Evolutionary conservation across 2,329 filamentous ascomycete genomes (phyloP), one percentile per base, ranked within the genome.

Genomic region (Calonectria hongkongensis): DNA sequence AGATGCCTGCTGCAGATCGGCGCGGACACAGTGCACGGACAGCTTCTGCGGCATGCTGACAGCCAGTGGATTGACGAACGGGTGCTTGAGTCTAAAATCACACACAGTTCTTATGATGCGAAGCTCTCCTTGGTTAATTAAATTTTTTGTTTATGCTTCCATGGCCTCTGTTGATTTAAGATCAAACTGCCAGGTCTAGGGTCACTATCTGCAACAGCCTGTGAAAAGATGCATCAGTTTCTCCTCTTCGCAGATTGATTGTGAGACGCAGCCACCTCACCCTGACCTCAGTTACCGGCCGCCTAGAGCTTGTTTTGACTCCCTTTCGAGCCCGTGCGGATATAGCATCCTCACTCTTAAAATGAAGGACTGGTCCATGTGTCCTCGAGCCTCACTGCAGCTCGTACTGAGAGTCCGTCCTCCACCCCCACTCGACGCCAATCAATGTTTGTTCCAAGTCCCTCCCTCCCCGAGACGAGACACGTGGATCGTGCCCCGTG

Each of bases 401-500:
- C 18, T n/a, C 18, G n/a, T 21, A n/a, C 51, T 21, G 18, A 3
- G 47, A 21, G 7, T 28, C 25, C 4, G 21, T 30, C 45, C 45
- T 12, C 45, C 18, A 18, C 28, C 50, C 27, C 28, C 50, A 16
- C 30, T 18, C 3, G 9, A 21, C 21, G 18, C 51, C 10, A 28
- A 36, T 21, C 10, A 28, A 36, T 21, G 28, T 56, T 41, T 39
- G 33, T 58, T 58, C 33, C n/a, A 58, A 21, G 54, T 58, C 54
- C 30, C 13, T 3, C 28, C 30, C 30, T 15, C 27, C 47, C 30
- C 33, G 8, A 10, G 8, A 9, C 33, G 6, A n/a, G n/a, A 33
- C 54, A 58, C 51, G 51, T 58, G 54, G 54, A 58, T 41, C 51
- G n/a, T 41, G 54, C 54, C 54, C 41, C 54, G 54, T 58, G 54